phyloP scores from a whole-genome alignment of 2,329 filamentous ascomycete genomes.

The Stemphylium vesicarium region DNA sequence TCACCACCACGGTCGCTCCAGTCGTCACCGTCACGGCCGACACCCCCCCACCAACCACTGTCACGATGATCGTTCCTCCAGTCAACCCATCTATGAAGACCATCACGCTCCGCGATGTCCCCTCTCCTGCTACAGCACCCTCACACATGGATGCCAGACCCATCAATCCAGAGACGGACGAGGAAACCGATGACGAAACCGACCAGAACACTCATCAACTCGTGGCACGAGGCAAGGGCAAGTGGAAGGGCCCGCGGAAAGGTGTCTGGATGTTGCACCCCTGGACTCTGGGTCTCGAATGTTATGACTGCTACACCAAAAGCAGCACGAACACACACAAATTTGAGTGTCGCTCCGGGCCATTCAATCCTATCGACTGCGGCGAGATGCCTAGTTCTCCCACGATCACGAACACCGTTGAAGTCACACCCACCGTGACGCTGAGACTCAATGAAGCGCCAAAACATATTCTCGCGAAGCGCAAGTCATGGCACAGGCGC shows the following conservation, averaged over 20 bases:
- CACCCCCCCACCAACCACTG: too few species aligned
- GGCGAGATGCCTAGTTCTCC: constrained; percentile 4
- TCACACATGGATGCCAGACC: too few species aligned
- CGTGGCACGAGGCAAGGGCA: constrained; percentile 3
- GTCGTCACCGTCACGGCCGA: too few species aligned
- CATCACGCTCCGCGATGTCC: too few species aligned
- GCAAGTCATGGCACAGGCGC: constrained; percentile 24
- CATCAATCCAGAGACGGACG: neutral
- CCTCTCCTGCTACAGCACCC: too few species aligned
- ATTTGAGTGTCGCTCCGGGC: constrained; percentile 27
- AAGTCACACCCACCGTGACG: constrained; percentile 3
- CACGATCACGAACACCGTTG: neutral
- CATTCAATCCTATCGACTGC: constrained; percentile 8
- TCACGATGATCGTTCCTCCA: too few species aligned
- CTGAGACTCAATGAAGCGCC: neutral
- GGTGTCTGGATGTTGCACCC: constrained; percentile 38
- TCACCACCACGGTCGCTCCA: too few species aligned
- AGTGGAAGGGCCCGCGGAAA: constrained; percentile 10
- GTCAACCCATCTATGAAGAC: too few species aligned
- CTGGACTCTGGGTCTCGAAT: constrained; percentile 25
- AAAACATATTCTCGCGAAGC: constrained; percentile 9
- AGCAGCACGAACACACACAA: constrained; percentile 9
- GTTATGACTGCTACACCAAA: constrained; percentile 35
- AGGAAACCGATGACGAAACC: neutral
- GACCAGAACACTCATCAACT: neutral